Base-by-base conservation (phyloP, 768 basidiomycete genomes). In the Tulasnella calospora region DNA sequence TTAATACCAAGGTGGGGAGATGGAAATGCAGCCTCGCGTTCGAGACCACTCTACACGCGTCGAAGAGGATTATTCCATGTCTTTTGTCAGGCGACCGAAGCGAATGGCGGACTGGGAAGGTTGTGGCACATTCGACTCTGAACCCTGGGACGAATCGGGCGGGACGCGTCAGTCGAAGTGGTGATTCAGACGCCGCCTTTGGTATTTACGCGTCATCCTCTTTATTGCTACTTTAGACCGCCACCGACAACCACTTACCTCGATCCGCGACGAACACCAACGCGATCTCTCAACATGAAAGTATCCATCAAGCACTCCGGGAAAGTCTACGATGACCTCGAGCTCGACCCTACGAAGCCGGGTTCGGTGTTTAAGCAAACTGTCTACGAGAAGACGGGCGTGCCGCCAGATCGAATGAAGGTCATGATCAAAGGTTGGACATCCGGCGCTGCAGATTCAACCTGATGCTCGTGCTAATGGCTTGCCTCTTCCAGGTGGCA, bases 391-490 rank as follows among this genome's bases (percentile, higher is more conserved):
- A 86, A 87, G 70, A 98, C 96, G 0, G 95, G 95, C 10, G 92
- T 99, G 3, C 95, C 94, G 3, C 84, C 90, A 46, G 95, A 97
- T 83, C 88, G 96, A 71, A 96, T 98, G 94, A 99, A 99, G 86
- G 92, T 99, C 80, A 96, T 98, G 93, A 88, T 96, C 83, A 98
- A 98, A 83, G 93, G 61, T 67, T 5, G 6, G 61, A 93, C 76
- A 93, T 92, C 47, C 33, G 30, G 70, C 9, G 9, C 23, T 2
- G 47, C 44, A 44, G 75, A 27, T 30, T 30, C 38, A 46, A n/a
- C 27, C 21, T 47, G 46, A 36, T 21, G 40, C 3, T 19, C 23
- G 33, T 67, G 71, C 71, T 73, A 73, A 35, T 44, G 0, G 73
- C 74, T 40, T 33, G 30, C 33, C 61, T 27, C 33, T 67, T 17